Conservation (phyloP, 2,329 filamentous ascomycete species). For the Monosporascus sp. region DNA sequence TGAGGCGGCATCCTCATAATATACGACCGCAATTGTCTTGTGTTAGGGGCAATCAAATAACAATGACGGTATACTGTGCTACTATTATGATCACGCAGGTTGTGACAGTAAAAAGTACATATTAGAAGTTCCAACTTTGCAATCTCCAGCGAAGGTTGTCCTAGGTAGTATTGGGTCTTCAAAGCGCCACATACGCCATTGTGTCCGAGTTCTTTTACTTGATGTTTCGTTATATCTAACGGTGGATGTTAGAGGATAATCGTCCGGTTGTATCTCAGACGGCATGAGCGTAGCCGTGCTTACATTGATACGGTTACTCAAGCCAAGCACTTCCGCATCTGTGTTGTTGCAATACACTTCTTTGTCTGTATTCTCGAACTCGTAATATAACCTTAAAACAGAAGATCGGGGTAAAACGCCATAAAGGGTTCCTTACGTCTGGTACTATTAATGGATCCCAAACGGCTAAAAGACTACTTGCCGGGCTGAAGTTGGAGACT, state of each 20-base stretch:
- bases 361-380: background rate
- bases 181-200: background rate
- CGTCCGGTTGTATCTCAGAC: background rate
- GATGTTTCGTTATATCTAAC: background rate
- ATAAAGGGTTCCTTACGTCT: conserved; percentile 1
- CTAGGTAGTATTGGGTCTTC: conserved; percentile 3
- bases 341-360: background rate
- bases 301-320: background rate
- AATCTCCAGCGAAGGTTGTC: background rate
- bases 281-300: background rate
- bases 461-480: background rate
- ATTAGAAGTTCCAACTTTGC: conserved; percentile 5
- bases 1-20: background rate
- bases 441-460: conserved; percentile 2
- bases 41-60: no score
- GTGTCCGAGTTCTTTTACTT: background rate
- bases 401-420: conserved; percentile 2
- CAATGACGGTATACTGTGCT: background rate
- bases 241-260: background rate
- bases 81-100: conserved; percentile 2
- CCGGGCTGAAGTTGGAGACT: background rate
- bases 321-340: background rate
- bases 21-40: background rate
- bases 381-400: background rate
- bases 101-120: background rate